Conservation (phyloP, 768 basidiomycete species). For the Mycena olivaceomarginata region DNA sequence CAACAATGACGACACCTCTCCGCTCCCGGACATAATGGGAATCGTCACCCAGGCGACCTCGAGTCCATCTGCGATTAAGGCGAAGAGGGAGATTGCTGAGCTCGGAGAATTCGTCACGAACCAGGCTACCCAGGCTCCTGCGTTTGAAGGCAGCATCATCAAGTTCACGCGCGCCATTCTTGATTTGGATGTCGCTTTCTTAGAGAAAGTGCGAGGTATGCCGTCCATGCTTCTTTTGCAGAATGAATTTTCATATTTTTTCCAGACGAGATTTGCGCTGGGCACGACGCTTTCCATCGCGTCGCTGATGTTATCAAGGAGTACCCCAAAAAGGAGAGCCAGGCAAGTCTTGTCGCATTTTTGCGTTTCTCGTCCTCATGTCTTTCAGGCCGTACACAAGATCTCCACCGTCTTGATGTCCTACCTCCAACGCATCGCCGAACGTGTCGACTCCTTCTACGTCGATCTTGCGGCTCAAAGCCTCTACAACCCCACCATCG, state of each 20-base stretch:
- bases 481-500: constrained; percentile 5
- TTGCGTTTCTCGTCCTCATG: constrained; percentile 1
- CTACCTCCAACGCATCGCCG: constrained; percentile 8
- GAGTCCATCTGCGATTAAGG: constrained; percentile 4
- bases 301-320: constrained; percentile 7
- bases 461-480: constrained; percentile 1
- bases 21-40: constrained; percentile 5
- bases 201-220: constrained; percentile 7
- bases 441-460: constrained; percentile 5
- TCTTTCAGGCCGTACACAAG: constrained; percentile 9
- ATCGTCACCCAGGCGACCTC: neutral
- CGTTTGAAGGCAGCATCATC: constrained; percentile 5
- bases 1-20: constrained; percentile 7
- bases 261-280: constrained; percentile 7
- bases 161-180: constrained; percentile 7
- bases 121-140: constrained; percentile 4
- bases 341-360: constrained; percentile 2
- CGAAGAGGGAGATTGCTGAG: constrained; percentile 7
- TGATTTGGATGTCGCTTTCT: constrained; percentile 5
- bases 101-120: constrained; percentile 7
- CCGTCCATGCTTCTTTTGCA: neutral
- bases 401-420: constrained; percentile 9
- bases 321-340: constrained; percentile 5
- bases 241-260: constrained; percentile 6
- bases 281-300: constrained; percentile 8